phyloP scores from a whole-genome alignment of 2,329 filamentous ascomycete genomes.

The Claviceps fusiformis region DNA sequence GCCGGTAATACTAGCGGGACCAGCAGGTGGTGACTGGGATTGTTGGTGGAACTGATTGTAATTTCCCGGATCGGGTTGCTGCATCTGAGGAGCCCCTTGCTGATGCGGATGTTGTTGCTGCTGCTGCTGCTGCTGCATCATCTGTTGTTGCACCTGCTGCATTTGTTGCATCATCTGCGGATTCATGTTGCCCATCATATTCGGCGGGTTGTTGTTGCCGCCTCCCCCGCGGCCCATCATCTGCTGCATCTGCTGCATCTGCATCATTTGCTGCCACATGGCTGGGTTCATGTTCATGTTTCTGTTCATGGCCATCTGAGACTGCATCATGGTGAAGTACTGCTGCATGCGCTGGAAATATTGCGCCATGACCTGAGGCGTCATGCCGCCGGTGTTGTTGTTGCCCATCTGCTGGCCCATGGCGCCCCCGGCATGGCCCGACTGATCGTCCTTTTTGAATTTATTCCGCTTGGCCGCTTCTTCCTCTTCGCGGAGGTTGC shows the following conservation, averaged over 20 bases:
- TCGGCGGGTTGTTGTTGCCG: conserved; percentile 17
- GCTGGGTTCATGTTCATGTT: conserved; percentile 60
- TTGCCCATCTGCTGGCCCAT: conserved; percentile 31
- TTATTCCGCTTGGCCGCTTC: conserved; percentile 51
- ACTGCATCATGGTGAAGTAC: conserved; percentile 90
- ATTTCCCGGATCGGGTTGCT: conserved; percentile 5
- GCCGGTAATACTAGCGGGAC: conserved; percentile 2
- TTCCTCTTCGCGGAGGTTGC: conserved; percentile 86
- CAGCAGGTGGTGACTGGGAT: conserved; percentile 21
- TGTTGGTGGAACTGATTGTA: conserved; percentile 31
- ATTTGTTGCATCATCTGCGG: conserved; percentile 38
- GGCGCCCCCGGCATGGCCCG: conserved; percentile 12
- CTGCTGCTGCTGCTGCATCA: conserved; percentile 35
- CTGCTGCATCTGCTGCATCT: conserved; percentile 58
- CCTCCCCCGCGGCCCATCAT: conserved; percentile 34
- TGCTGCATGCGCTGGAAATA: conserved; percentile 99
- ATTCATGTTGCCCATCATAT: conserved; percentile 30
- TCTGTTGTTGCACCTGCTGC: conserved; percentile 24
- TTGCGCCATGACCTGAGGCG: conserved; percentile 92
- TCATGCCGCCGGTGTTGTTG: conserved; percentile 57
- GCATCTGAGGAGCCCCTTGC: conserved; percentile 11
- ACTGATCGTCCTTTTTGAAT: conserved; percentile 40
- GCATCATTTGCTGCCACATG: conserved; percentile 65
- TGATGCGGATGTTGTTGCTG: conserved; percentile 19
- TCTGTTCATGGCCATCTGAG: conserved; percentile 76